These are phyloP conservation scores for Colletotrichum eleusines DNA, from an alignment of 2,329 filamentous ascomycete genomes.

Conservation along the genomic window DNA sequence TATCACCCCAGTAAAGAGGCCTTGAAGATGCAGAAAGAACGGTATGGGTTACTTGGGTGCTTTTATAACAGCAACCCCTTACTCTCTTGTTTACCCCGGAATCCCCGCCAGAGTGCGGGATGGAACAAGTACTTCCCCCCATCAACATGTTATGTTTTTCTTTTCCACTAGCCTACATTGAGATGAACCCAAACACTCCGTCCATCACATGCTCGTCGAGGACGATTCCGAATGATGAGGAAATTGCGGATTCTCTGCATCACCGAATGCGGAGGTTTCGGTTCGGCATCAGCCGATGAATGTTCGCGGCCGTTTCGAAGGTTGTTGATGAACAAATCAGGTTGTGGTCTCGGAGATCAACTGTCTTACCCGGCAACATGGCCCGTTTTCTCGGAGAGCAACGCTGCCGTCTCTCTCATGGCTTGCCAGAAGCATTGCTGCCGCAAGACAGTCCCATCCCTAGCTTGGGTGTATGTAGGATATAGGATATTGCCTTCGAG, in stretches of 20 bases:
- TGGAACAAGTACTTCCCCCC: not conserved
- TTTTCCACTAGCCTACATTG: not conserved
- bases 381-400: not conserved
- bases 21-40: not conserved
- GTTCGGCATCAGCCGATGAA: not conserved
- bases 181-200: not conserved
- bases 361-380: not conserved
- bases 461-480: no score
- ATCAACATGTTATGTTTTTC: not conserved
- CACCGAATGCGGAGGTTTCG: conserved; percentile 9
- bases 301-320: conserved; percentile 7
- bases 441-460: not conserved
- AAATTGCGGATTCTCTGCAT: not conserved
- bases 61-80: not conserved
- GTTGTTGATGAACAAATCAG: not conserved
- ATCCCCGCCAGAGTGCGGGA: not conserved
- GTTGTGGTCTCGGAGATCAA: not conserved
- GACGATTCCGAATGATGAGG: not conserved
- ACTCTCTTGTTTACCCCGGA: no score
- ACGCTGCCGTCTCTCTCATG: not conserved
- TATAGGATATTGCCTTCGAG: no score
- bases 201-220: conserved; percentile 11
- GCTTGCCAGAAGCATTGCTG: not conserved
- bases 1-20: not conserved
- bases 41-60: not conserved